These are phyloP conservation scores for Albizia julibrissin DNA, from an alignment of 306 rosid species.

Conservation along the genomic window DNA sequence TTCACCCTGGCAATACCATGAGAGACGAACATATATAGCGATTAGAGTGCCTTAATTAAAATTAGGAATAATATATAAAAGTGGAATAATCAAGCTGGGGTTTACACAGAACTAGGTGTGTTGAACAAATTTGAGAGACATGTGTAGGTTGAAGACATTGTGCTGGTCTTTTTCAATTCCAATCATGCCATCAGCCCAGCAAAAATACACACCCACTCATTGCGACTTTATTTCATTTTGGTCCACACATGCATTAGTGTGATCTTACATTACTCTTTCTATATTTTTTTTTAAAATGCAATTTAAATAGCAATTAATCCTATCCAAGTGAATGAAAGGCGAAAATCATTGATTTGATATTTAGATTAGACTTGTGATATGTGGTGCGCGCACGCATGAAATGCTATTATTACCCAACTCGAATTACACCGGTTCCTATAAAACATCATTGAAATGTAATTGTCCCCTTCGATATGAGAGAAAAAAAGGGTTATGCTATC, in stretches of 20 bases:
- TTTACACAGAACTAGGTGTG: neutral
- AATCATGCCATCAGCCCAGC: neutral
- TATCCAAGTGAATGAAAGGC: neutral
- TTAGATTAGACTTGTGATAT: neutral
- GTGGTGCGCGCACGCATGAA: neutral
- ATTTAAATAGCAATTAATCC: neutral
- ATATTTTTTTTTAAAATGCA: neutral
- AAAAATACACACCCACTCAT: neutral
- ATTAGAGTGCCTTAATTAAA: neutral
- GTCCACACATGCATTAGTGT: neutral
- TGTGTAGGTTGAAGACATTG: neutral
- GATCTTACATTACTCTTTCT: neutral
- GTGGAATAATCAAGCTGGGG: neutral
- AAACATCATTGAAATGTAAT: too few species aligned
- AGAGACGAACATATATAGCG: neutral
- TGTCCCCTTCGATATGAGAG: too few species aligned
- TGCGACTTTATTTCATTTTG: neutral
- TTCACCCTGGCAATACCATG: neutral
- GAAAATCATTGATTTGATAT: neutral
- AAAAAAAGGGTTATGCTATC: neutral
- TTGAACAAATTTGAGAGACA: neutral
- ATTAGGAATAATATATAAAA: neutral
- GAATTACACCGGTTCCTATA: too few species aligned
- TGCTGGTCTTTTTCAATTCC: neutral
- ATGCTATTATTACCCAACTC: neutral